These are phyloP conservation scores for Pseudonitzschia multistriata DNA, from an alignment of 108 stramenopile genomes.

Conservation along the genomic window DNA sequence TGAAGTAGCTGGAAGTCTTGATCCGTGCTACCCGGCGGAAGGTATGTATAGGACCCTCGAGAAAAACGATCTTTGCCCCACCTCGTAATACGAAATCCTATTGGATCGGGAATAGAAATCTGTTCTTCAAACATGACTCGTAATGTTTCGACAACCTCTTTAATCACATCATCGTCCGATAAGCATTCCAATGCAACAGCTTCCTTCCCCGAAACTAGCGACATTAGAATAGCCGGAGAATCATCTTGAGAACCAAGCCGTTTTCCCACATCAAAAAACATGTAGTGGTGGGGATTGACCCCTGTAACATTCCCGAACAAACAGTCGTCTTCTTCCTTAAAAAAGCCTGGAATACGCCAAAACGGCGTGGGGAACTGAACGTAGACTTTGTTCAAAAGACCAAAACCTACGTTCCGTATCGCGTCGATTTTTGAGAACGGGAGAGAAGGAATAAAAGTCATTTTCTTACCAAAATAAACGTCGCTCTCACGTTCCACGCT, in stretches of 20 bases:
- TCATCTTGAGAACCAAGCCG: constrained; percentile 25
- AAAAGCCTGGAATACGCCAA: constrained; percentile 40
- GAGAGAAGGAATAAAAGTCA: constrained; percentile 65
- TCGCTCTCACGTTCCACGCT: constrained; percentile 5
- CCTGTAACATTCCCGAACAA: constrained; percentile 62
- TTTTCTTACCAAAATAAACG: background rate
- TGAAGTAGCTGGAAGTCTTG: constrained; percentile 59
- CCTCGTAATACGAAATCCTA: constrained; percentile 32
- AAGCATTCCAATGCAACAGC: constrained; percentile 46
- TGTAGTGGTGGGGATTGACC: constrained; percentile 58
- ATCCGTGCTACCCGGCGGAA: constrained; percentile 58
- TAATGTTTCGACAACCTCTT: constrained; percentile 43
- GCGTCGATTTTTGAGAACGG: constrained; percentile 68
- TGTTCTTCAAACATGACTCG: constrained; percentile 33
- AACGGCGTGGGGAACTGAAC: constrained; percentile 47
- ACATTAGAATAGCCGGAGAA: constrained; percentile 50
- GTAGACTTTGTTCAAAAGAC: constrained; percentile 67
- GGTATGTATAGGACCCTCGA: constrained; percentile 56
- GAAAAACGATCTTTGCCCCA: constrained; percentile 60
- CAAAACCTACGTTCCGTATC: constrained; percentile 72
- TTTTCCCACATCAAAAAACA: constrained; percentile 62
- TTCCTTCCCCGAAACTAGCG: constrained; percentile 55
- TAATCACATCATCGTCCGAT: constrained; percentile 38
- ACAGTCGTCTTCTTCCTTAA: constrained; percentile 22
- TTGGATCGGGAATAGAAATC: constrained; percentile 41